Evolutionary conservation across 1,284 basidiomycete genomes (phyloP), one percentile per base, ranked within the genome.

Genomic region (Termitomyces sp.): DNA sequence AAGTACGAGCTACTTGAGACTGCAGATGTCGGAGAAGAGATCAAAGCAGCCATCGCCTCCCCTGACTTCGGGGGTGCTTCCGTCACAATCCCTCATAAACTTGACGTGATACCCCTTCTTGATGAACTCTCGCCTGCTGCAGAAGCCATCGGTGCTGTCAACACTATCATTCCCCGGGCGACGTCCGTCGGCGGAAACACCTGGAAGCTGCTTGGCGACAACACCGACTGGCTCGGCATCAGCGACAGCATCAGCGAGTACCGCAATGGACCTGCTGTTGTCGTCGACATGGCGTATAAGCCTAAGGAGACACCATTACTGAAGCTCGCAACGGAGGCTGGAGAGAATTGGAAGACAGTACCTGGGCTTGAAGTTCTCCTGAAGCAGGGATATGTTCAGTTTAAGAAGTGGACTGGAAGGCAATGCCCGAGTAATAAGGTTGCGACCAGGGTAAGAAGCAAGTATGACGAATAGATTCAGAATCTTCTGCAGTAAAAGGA

Each of bases 161-260:
- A 98, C 71, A 98, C 94, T 24, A 82, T 97, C 66, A 79, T 94
- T 19, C 87, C 90, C 4, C 55, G 56, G 26, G 24, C 53, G 3
- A 66, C 64, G 7, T 62, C 61, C 8, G 58, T 70, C 2, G 75
- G 78, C 50, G 81, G 82, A 1, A 70, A 74, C 13, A 62, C 59
- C 4, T 73, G 76, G 2, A 70, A 75, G 24, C 74, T 98, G 30
- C 75, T 82, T 49, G 94, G 95, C 1, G 93, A 97, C 65, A 98
- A 98, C 72, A 96, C 94, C 0, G 94, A 97, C 67, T 97, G 93
- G 87, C 70, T 89, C 49, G 94, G 92, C 0, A 95, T 98, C 61
- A 78, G 78, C 26, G 76, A 84, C 19, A 80, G 83, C 44, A 77
- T 76, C 62, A 47, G 71, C 61, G 68, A 67, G 10, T 74, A 78